Conservation (phyloP, 1,284 basidiomycete genomes). For the Trametes hirsuta region DNA sequence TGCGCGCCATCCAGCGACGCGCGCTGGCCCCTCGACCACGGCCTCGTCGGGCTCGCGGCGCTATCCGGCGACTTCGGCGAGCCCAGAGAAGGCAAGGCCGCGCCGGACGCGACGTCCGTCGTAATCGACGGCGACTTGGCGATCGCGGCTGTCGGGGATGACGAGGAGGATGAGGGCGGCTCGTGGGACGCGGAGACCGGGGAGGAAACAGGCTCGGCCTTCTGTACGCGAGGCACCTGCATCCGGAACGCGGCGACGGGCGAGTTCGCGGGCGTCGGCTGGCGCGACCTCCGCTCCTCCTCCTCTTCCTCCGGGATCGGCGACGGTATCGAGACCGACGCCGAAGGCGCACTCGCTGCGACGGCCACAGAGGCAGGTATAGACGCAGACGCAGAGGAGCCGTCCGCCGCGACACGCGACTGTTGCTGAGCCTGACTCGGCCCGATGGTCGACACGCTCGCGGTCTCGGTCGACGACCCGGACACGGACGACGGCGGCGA, state of each 20-base stretch:
- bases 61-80: constrained; percentile 8
- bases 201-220: constrained; percentile 18
- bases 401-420: constrained; percentile 3
- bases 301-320: constrained; percentile 43
- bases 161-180: constrained; percentile 6
- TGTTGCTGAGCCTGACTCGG: constrained; percentile 15
- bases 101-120: not conserved
- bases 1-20: constrained; percentile 33
- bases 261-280: constrained; percentile 54
- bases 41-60: constrained; percentile 26
- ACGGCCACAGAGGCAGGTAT: constrained; percentile 16
- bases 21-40: constrained; percentile 26
- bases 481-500: constrained; percentile 33
- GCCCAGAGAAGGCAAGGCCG: not conserved
- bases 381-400: not conserved
- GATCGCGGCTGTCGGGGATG: not conserved
- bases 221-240: constrained; percentile 30
- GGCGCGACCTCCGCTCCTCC: constrained; percentile 37
- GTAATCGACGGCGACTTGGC: not conserved
- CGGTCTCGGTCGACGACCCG: constrained; percentile 32
- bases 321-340: constrained; percentile 26
- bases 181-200: constrained; percentile 18
- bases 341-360: constrained; percentile 22
- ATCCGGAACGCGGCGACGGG: constrained; percentile 40
- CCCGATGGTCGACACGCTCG: constrained; percentile 31